phyloP scores from a whole-genome alignment of 2,329 filamentous ascomycete genomes.

The Tetracladium maxilliforme region DNA sequence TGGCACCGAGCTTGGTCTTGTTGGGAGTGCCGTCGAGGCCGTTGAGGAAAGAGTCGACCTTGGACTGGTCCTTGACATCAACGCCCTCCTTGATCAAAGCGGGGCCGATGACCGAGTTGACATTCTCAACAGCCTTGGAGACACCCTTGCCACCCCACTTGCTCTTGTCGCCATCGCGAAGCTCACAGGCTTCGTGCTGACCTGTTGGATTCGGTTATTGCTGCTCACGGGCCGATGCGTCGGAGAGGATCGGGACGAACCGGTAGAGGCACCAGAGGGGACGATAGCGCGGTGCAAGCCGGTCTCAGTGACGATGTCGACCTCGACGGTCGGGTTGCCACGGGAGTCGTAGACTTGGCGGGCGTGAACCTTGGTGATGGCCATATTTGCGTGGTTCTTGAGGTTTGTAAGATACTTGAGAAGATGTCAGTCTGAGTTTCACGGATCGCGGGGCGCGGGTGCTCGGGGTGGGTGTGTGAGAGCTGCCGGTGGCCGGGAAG shows the following conservation, averaged over 20 bases:
- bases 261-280: slow-evolving; percentile 89
- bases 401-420: too few species aligned
- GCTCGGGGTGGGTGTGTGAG: too few species aligned
- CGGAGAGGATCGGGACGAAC: slow-evolving; percentile 31
- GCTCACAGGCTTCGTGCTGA: slow-evolving; percentile 82
- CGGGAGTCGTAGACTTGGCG: slow-evolving; percentile 98
- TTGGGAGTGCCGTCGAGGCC: slow-evolving; percentile 72
- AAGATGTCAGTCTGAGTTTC: too few species aligned
- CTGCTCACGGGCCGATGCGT: background rate
- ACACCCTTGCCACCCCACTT: slow-evolving; percentile 85
- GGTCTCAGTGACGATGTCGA: slow-evolving; percentile 91
- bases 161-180: slow-evolving; percentile 77
- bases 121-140: slow-evolving; percentile 71
- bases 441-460: too few species aligned
- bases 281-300: slow-evolving; percentile 96
- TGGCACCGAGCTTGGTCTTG: slow-evolving; percentile 80
- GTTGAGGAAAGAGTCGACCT: slow-evolving; percentile 74
- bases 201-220: slow-evolving; percentile 30
- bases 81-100: slow-evolving; percentile 70
- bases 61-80: slow-evolving; percentile 76
- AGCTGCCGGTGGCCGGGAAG: too few species aligned
- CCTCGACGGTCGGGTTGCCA: slow-evolving; percentile 95
- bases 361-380: slow-evolving; percentile 80
- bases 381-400: slow-evolving; percentile 46
- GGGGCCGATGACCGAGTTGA: slow-evolving; percentile 69